A percentile compares a stretch with the other conserved stretches of the same genome.
Evolutionary conservation across 1,284 basidiomycete genomes (phyloP).

Genomic region (Tranzscheliella williamsii): DNA sequence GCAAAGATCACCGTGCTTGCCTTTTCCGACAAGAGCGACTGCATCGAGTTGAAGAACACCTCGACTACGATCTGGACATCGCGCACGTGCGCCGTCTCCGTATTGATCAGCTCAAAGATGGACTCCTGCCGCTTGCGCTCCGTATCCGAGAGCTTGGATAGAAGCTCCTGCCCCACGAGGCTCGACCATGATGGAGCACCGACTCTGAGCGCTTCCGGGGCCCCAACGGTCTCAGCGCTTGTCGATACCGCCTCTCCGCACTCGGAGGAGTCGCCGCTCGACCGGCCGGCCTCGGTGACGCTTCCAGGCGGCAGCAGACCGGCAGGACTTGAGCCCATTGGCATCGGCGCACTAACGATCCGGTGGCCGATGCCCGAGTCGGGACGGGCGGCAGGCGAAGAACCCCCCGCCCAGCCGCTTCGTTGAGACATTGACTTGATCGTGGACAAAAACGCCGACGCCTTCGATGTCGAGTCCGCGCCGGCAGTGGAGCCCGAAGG

Average conservation of each 20-base stretch:
- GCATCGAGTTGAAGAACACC: slow-evolving; percentile 79
- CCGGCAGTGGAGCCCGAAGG: slow-evolving; percentile 10
- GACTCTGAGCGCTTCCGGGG: slow-evolving; percentile 1
- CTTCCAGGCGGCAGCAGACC: slow-evolving; percentile 4
- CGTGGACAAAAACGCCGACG: slow-evolving; percentile 46
- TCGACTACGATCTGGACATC: slow-evolving; percentile 74
- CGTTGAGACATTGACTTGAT: slow-evolving; percentile 49
- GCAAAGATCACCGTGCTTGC: slow-evolving; percentile 83
- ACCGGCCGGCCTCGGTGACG: slow-evolving; percentile 8
- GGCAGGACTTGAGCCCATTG: slow-evolving; percentile 6
- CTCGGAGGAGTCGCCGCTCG: slow-evolving; percentile 5
- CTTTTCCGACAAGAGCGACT: slow-evolving; percentile 73
- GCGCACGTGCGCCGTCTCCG: slow-evolving; percentile 93
- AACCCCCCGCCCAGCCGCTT: slow-evolving; percentile 12
- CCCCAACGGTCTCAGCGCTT: not conserved
- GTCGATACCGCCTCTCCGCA: too few species aligned
- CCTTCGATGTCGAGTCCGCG: slow-evolving; percentile 21
- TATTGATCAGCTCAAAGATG: slow-evolving; percentile 98
- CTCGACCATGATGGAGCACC: slow-evolving; percentile 79
- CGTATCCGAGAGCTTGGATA: slow-evolving; percentile 79
- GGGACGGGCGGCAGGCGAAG: not conserved
- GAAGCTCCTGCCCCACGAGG: slow-evolving; percentile 77
- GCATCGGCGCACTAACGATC: slow-evolving; percentile 31
- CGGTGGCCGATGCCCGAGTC: slow-evolving; percentile 7
- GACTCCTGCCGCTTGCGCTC: slow-evolving; percentile 98